Conservation (phyloP, 1,284 basidiomycete genomes). For the Thelephora terrestris region DNA sequence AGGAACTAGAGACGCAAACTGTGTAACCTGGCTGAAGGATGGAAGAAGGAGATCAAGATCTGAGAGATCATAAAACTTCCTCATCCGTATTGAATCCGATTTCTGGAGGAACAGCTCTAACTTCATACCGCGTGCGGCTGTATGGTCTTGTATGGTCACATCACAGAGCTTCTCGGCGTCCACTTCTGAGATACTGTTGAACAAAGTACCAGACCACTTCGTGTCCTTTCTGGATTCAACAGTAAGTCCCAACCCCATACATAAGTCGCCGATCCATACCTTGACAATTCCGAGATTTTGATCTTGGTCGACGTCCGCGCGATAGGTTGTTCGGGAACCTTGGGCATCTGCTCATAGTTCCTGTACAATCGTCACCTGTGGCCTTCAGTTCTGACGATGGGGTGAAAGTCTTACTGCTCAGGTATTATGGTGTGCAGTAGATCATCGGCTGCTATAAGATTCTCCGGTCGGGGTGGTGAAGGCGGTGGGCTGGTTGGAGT, state of each 20-base stretch:
- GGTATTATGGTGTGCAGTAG: no score
- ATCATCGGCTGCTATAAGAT: no score
- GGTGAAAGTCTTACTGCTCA: no score
- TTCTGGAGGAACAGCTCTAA: constrained; percentile 34
- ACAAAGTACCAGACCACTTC: constrained; percentile 27
- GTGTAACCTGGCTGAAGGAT: constrained; percentile 38
- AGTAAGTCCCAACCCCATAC: neutral
- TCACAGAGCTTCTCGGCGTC: constrained; percentile 35
- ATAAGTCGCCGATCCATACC: neutral
- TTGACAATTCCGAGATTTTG: neutral
- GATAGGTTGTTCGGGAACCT: no score
- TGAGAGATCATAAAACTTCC: constrained; percentile 34
- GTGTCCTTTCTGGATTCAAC: constrained; percentile 19
- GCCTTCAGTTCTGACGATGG: no score
- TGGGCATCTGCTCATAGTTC: no score
- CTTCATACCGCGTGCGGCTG: constrained; percentile 27
- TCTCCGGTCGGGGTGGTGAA: no score
- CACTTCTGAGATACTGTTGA: constrained; percentile 19
- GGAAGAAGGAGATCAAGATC: constrained; percentile 37
- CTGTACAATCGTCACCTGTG: no score
- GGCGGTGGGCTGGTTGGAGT: no score
- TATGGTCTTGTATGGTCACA: constrained; percentile 32
- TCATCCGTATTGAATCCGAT: constrained; percentile 30
- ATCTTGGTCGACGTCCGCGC: neutral
- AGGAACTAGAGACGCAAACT: constrained; percentile 37